phyloP scores from a whole-genome alignment of 257 asterid genomes.

The Schizonepeta tenuifolia region DNA sequence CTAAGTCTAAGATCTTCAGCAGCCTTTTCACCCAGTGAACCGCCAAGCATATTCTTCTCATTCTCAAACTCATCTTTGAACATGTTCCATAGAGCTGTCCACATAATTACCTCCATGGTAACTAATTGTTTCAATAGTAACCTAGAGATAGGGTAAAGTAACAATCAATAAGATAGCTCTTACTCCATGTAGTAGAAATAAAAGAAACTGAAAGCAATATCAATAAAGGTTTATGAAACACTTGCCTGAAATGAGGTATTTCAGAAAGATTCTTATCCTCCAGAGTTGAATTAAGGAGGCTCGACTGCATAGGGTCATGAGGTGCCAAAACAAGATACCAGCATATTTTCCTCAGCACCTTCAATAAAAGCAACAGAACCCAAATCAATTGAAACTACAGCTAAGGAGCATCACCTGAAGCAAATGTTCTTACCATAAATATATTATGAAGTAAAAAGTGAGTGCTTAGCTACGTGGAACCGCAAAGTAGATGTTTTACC shows the following conservation, averaged over 20 bases:
- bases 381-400: conserved; percentile 4
- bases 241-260: conserved; percentile 85
- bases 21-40: conserved; percentile 86
- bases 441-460: neutral
- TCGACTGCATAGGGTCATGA: conserved; percentile 94
- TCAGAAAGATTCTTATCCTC: conserved; percentile 96
- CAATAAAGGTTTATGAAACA: neutral
- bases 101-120: conserved; percentile 94
- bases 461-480: neutral
- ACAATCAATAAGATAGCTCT: conserved; percentile 26
- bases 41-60: conserved; percentile 87
- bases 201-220: conserved; percentile 5
- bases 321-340: conserved; percentile 94
- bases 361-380: conserved; percentile 17
- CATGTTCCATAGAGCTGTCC: conserved; percentile 83
- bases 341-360: conserved; percentile 96
- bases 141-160: conserved; percentile 45
- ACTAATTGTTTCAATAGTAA: conserved; percentile 76
- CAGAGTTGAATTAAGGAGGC: conserved; percentile 90
- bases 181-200: conserved; percentile 9
- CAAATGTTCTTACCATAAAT: neutral
- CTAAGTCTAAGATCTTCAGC: conserved; percentile 87
- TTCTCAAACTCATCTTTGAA: conserved; percentile 91
- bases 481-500: conserved; percentile 43
- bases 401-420: conserved; percentile 16